Conservation (phyloP, 345 rosid genomes). For the Citrus sp. region DNA sequence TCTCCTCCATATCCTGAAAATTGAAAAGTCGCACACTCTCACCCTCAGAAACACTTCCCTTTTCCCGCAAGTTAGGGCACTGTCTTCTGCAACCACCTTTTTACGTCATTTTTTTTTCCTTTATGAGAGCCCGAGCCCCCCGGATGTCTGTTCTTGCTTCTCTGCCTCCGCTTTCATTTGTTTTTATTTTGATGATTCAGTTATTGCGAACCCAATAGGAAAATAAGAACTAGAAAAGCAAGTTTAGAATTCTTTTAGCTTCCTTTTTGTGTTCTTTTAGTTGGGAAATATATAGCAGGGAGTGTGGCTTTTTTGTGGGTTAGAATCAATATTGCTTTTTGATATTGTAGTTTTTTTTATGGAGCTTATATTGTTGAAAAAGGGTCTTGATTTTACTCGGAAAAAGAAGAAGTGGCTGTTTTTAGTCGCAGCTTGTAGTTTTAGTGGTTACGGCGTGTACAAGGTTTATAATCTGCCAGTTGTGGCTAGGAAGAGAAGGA, state of each 20-base stretch:
- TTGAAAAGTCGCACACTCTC: no score
- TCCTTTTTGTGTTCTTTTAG: background rate
- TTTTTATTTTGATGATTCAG: background rate
- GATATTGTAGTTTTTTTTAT: constrained; percentile 20
- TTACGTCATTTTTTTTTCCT: constrained; percentile 7
- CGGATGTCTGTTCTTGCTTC: background rate
- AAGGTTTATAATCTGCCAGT: constrained; percentile 64
- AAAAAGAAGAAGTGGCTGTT: constrained; percentile 60
- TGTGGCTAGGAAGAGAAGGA: constrained; percentile 41
- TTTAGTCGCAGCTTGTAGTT: constrained; percentile 32
- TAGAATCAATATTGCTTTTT: background rate
- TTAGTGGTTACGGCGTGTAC: constrained; percentile 50
- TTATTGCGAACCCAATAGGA: background rate
- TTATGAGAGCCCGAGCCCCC: background rate
- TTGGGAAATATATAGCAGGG: background rate
- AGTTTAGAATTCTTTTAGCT: background rate
- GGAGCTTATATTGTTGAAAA: constrained; percentile 50
- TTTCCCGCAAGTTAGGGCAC: constrained; percentile 21
- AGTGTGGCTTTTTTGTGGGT: background rate
- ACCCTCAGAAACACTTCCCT: background rate
- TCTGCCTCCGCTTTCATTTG: background rate
- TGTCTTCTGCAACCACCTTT: constrained; percentile 23
- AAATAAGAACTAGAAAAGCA: background rate
- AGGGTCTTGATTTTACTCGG: constrained; percentile 38
- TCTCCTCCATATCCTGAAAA: background rate